These are phyloP conservation scores for Plasmodium cynomolgi DNA, from an alignment of 169 alveolate genomes.

Conservation along the genomic window DNA sequence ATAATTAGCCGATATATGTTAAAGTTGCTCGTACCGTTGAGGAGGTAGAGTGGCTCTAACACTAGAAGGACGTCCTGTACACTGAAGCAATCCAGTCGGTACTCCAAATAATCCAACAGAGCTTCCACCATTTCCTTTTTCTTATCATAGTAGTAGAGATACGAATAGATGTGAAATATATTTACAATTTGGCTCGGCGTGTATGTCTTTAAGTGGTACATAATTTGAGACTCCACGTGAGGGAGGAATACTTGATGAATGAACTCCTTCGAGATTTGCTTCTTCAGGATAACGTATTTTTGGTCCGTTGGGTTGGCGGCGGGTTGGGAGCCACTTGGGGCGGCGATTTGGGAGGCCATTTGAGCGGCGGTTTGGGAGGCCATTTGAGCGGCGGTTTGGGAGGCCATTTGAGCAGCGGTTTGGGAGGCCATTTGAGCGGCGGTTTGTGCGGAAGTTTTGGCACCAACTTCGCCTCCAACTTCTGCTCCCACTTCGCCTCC, in stretches of 20 bases:
- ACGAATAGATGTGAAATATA: constrained; percentile 47
- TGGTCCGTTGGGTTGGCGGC: constrained; percentile 3
- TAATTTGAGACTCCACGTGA: constrained; percentile 73
- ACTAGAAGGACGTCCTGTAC: constrained; percentile 35
- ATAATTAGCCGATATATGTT: constrained; percentile 67
- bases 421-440: neutral
- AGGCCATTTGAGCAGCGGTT: neutral
- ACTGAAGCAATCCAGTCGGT: constrained; percentile 69
- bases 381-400: neutral
- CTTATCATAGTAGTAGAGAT: constrained; percentile 52
- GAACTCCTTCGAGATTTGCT: constrained; percentile 64
- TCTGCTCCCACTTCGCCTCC: neutral
- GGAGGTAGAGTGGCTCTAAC: constrained; percentile 53
- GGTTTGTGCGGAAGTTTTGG: neutral
- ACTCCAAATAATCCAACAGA: constrained; percentile 30
- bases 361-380: neutral
- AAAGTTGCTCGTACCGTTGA: constrained; percentile 31
- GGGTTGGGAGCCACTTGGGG: too few relatives aligned
- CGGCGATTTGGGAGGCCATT: neutral
- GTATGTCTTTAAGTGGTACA: constrained; percentile 58
- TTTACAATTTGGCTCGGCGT: constrained; percentile 72
- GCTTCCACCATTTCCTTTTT: constrained; percentile 63
- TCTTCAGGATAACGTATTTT: constrained; percentile 63
- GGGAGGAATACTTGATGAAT: constrained; percentile 66
- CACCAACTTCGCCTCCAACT: neutral